These are phyloP conservation scores for Ophiostoma fasciatum DNA, from an alignment of 2,329 filamentous ascomycete genomes.

Conservation along the genomic window DNA sequence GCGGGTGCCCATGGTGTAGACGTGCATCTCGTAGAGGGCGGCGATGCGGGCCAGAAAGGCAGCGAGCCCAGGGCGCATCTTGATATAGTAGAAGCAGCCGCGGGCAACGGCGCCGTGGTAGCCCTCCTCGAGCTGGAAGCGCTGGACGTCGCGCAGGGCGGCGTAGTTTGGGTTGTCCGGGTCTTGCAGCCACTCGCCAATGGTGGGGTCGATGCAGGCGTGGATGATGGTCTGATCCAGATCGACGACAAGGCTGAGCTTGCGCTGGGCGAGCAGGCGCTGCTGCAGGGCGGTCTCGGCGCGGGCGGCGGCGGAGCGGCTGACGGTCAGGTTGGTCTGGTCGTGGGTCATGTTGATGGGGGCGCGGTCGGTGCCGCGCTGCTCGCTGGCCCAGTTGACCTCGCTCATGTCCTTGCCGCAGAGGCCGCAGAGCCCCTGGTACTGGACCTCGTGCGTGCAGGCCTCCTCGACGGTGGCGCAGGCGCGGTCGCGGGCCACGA, in stretches of 20 bases:
- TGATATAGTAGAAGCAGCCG: conserved; percentile 96
- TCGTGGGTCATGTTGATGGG: conserved; percentile 93
- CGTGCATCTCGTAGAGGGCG: conserved; percentile 81
- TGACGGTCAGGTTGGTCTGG: conserved; percentile 75
- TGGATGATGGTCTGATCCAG: conserved; percentile 98
- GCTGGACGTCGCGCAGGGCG: conserved; percentile 74
- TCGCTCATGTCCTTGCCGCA: conserved; percentile 96
- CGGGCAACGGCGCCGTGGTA: conserved; percentile 50
- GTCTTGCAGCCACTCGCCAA: conserved; percentile 90
- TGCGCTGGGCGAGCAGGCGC: conserved; percentile 63
- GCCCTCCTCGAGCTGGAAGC: conserved; percentile 84
- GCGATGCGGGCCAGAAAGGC: conserved; percentile 68
- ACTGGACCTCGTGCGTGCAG: conserved; percentile 84
- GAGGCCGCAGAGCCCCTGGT: conserved; percentile 74
- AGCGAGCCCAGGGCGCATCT: conserved; percentile 75
- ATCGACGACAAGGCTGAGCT: conserved; percentile 89
- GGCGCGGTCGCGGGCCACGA: conserved; percentile 41
- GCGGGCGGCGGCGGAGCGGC: conserved; percentile 61
- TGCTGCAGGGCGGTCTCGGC: conserved; percentile 79
- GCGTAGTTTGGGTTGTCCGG: conserved; percentile 79
- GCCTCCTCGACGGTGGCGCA: conserved; percentile 74
- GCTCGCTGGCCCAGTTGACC: conserved; percentile 68
- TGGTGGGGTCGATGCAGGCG: conserved; percentile 89
- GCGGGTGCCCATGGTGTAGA: conserved; percentile 97
- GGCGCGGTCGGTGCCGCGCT: conserved; percentile 67